These are phyloP conservation scores for Neurospora intermedia DNA, from an alignment of 495 filamentous ascomycete genomes.

Conservation along the genomic window DNA sequence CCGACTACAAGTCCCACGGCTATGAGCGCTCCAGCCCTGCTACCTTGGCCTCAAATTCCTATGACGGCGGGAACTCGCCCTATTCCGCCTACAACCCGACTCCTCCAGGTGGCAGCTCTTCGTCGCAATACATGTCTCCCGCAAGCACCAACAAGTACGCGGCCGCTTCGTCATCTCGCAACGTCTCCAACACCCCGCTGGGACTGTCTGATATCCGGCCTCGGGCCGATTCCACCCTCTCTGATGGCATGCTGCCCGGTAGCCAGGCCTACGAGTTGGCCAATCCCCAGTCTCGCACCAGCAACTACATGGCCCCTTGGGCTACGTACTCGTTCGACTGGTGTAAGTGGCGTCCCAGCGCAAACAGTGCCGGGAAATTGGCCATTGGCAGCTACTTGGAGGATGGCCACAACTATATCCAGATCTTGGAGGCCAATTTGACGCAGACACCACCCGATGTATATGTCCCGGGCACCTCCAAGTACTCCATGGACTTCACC, in stretches of 20 bases:
- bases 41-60: slow-evolving; percentile 21
- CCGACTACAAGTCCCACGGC: slow-evolving; percentile 47
- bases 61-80: slow-evolving; percentile 42
- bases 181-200: slow-evolving; percentile 71
- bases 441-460: slow-evolving; percentile 61
- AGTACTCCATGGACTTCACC: slow-evolving; percentile 76
- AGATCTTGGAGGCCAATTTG: slow-evolving; percentile 87
- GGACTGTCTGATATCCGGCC: slow-evolving; percentile 86
- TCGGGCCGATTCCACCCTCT: slow-evolving; percentile 60
- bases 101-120: slow-evolving; percentile 46
- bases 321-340: slow-evolving; percentile 94
- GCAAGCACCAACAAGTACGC: slow-evolving; percentile 48
- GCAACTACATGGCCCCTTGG: slow-evolving; percentile 93
- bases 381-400: slow-evolving; percentile 94
- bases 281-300: slow-evolving; percentile 40
- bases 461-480: slow-evolving; percentile 54
- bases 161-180: slow-evolving; percentile 58
- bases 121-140: slow-evolving; percentile 57
- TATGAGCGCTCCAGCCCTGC: slow-evolving; percentile 83
- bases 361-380: slow-evolving; percentile 75
- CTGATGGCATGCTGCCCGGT: slow-evolving; percentile 46
- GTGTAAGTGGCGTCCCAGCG: slow-evolving; percentile 94
- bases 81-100: slow-evolving; percentile 60
- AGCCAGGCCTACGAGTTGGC: slow-evolving; percentile 43
- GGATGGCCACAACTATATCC: slow-evolving; percentile 99